phyloP scores from a whole-genome alignment of 2,329 filamentous ascomycete species.

The Magnaporthiopsis incrustans region DNA sequence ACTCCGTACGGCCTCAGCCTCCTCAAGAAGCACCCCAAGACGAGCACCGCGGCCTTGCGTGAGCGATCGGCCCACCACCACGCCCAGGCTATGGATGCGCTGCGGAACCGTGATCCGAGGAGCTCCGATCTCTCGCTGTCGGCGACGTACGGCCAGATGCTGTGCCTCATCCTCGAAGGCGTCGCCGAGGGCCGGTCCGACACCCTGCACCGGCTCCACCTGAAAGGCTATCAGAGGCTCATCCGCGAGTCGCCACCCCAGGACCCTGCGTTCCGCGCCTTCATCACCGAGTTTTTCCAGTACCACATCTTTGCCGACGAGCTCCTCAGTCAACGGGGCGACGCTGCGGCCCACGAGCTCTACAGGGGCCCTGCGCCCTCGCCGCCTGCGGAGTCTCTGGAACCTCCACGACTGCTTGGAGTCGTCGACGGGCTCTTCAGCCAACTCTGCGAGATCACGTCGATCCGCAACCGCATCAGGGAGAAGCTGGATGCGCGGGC shows the following conservation, averaged over 20 bases:
- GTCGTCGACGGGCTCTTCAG: constrained; percentile 76
- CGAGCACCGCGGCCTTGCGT: constrained; percentile 37
- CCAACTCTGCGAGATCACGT: constrained; percentile 71
- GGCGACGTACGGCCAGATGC: constrained; percentile 54
- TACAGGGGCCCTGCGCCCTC: constrained; percentile 19
- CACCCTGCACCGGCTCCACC: constrained; percentile 72
- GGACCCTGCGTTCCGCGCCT: constrained; percentile 56
- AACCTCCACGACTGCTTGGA: constrained; percentile 56
- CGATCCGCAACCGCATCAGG: constrained; percentile 67
- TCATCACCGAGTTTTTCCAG: constrained; percentile 72
- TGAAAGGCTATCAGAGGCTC: constrained; percentile 66
- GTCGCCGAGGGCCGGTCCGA: constrained; percentile 46
- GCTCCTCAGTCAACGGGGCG: constrained; percentile 22
- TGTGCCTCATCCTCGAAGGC: constrained; percentile 52
- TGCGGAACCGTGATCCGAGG: constrained; percentile 11
- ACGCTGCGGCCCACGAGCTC: constrained; percentile 23
- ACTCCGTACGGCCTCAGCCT: constrained; percentile 48
- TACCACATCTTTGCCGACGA: constrained; percentile 69
- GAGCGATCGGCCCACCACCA: constrained; percentile 48
- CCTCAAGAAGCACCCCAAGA: constrained; percentile 39
- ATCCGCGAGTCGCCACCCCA: constrained; percentile 54
- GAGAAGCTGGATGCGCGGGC: constrained; percentile 52
- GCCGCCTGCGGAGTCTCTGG: too few species aligned
- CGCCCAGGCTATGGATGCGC: constrained; percentile 38
- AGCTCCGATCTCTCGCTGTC: constrained; percentile 29